Evolutionary conservation across 192 early-diverging fungal species (phyloP).

Genomic region (Chytriomyces sp.): DNA sequence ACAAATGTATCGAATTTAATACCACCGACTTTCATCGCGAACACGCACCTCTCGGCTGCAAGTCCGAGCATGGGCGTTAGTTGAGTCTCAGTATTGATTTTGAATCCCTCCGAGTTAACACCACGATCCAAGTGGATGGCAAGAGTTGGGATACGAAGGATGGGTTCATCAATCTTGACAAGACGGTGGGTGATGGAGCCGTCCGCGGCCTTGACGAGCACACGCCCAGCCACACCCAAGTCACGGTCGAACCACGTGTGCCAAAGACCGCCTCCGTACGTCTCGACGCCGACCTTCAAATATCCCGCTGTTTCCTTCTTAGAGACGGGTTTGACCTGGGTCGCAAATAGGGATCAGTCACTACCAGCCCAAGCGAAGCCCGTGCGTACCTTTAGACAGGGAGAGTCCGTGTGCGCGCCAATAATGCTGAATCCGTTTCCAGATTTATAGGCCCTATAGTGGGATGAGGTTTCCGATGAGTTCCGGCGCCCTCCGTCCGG

Average conservation of each 20-base stretch:
- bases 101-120: constrained; percentile 72
- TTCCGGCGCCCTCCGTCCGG: not conserved
- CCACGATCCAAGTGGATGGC: constrained; percentile 94
- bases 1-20: constrained; percentile 3
- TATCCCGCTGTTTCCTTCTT: constrained; percentile 87
- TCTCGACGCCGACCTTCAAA: constrained; percentile 75
- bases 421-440: constrained; percentile 85
- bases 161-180: constrained; percentile 80
- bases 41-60: constrained; percentile 36
- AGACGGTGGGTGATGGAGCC: constrained; percentile 74
- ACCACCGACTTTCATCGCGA: not conserved
- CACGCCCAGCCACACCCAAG: constrained; percentile 90
- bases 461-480: not conserved
- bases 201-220: constrained; percentile 73
- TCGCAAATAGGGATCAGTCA: too few relatives aligned
- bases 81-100: constrained; percentile 94
- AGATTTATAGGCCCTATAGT: constrained; percentile 28
- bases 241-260: constrained; percentile 99
- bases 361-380: too few relatives aligned
- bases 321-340: constrained; percentile 89
- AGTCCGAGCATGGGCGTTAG: constrained; percentile 80
- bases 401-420: constrained; percentile 96
- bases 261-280: constrained; percentile 76
- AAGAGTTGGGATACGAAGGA: constrained; percentile 93
- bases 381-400: constrained; percentile 81